Base-by-base conservation (phyloP, 352 stramenopile genomes). In the Thraustochytrium striatum region DNA sequence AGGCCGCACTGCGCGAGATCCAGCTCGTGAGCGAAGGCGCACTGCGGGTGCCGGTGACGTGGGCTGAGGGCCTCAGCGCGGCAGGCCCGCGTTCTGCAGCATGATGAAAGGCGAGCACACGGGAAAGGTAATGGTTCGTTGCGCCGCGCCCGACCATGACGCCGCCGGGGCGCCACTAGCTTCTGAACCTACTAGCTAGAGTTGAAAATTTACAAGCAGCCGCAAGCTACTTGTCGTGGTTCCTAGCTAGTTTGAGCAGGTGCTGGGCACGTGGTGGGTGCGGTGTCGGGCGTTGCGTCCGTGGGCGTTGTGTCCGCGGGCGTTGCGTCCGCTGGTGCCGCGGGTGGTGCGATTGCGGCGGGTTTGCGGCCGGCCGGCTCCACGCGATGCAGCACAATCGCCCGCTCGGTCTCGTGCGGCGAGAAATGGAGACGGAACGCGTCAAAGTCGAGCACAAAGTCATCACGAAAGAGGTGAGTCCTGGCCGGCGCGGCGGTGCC, bases 21-120 rank as follows among this genome's bases (percentile, higher is more conserved):
- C 43, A 75, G n/a, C 30, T 50, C 33, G 30, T 55, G 3, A 13
- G 8, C 2, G 50, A 72, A 30, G 65, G 52, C 44, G 30, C 11
- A 0, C 65, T 75, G 21, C 16, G 36, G 21, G 65, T 43, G 19
- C 65, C 65, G 16, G 47, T 75, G 7, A 13, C 32, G 0, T 75
- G 65, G 65, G 65, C 61, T 21, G 3, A 72, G n/a, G 65, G 65
- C 38, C 50, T 75, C 25, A 75, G 47, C 16, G 25, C 25, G 65
- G 41, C 19, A 43, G 65, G 0, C 3, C 32, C n/a, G 65, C 65
- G 0, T 75, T 75, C 52, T 58, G 44, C 39, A 43, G 68, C 25
- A 75, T 75, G 65, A 75, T 75, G 65, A 28, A 16, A 9, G 65
- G 65, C 52, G 68, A 75, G 52, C 25, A 62, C 36, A 75, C n/a